Evolutionary conservation across 192 early-diverging fungal species (phyloP).

Genomic region (Blastocladiella britannica): DNA sequence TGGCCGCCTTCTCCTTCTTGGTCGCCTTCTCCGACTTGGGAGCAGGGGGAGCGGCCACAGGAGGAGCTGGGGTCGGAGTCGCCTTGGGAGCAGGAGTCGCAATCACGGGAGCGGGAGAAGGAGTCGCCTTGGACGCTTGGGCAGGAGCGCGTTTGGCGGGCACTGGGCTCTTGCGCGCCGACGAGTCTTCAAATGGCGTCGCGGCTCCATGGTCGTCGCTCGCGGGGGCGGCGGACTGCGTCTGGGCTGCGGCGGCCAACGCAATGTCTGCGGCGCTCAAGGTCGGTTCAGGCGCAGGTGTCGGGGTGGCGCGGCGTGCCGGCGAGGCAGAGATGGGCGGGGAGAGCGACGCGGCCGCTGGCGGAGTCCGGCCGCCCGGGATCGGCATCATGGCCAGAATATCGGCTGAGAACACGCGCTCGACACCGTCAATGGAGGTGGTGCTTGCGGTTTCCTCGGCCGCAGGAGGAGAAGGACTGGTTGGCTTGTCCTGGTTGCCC

Average conservation of each 20-base stretch:
- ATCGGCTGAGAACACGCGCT: background rate
- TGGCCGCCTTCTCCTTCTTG: too few species aligned
- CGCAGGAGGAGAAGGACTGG: background rate
- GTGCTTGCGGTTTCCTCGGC: background rate
- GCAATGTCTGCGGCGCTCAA: background rate
- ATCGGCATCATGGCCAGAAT: background rate
- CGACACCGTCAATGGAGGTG: background rate
- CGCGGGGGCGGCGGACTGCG: background rate
- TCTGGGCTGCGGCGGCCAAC: background rate
- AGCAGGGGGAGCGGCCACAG: background rate
- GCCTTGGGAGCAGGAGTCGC: background rate
- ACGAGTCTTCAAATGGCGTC: too few species aligned
- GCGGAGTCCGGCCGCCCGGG: background rate
- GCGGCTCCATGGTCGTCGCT: too few species aligned
- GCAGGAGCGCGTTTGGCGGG: too few species aligned
- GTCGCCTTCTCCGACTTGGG: background rate
- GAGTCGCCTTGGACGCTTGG: too few species aligned
- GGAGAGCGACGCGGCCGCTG: background rate
- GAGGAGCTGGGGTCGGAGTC: background rate
- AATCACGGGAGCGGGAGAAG: background rate
- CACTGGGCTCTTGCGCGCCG: too few species aligned
- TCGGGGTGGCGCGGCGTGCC: background rate
- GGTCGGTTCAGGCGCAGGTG: background rate
- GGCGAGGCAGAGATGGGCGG: background rate
- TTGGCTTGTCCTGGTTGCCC: background rate